Evolutionary conservation across 345 rosid species (phyloP).

Genomic region (Reutealis trisperma): DNA sequence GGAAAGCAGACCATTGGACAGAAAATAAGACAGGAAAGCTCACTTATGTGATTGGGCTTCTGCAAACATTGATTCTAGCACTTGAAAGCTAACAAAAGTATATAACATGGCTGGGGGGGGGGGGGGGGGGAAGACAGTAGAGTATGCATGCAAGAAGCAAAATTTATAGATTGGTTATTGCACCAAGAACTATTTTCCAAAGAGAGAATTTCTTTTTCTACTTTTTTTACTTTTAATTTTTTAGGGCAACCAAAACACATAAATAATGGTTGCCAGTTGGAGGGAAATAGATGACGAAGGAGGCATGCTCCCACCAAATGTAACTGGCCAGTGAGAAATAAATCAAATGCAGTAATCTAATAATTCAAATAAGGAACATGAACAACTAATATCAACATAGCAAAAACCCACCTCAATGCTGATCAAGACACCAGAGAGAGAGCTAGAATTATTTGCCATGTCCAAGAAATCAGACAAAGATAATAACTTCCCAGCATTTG

Average conservation of each 20-base stretch:
- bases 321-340: background rate
- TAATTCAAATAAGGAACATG: background rate
- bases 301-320: background rate
- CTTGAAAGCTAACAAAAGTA: background rate
- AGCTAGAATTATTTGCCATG: slow-evolving; percentile 57
- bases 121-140: background rate
- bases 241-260: background rate
- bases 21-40: background rate
- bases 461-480: slow-evolving; percentile 60
- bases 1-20: background rate
- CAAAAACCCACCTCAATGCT: slow-evolving; percentile 70
- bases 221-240: background rate
- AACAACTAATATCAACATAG: slow-evolving; percentile 4
- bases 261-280: background rate
- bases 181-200: background rate
- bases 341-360: background rate
- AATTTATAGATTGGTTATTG: background rate
- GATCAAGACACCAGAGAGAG: slow-evolving; percentile 78
- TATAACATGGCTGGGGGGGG: background rate
- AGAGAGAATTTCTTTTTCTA: background rate
- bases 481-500: slow-evolving; percentile 49
- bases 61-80: background rate
- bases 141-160: background rate
- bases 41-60: background rate
- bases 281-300: background rate